Base-by-base conservation (phyloP, 2,329 filamentous ascomycete genomes). In the Coniochaeta sp. region DNA sequence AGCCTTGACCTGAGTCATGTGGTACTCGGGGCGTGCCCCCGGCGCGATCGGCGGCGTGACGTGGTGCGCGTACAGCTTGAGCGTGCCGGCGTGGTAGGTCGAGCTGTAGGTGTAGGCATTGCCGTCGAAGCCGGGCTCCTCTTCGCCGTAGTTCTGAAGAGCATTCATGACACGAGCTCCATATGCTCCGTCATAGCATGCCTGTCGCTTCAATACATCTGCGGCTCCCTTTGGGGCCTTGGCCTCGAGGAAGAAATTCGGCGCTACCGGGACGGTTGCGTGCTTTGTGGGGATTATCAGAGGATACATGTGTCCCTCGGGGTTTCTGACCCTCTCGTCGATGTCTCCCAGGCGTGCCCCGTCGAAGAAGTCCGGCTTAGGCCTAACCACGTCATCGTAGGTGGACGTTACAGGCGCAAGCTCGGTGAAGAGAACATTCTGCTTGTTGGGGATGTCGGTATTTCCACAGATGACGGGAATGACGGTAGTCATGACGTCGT, bases 21-120 rank as follows among this genome's bases (percentile, higher is more conserved):
- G 62, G 59, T 74, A 75, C 59, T 66, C 65, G 6, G 65, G 67
- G 48, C 48, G 65, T 57, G 54, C 63, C 55, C 56, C 63, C 48
- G 61, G 53, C 20, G 18, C 58, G 9, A 51, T 57, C 47, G 69
- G 66, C 45, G 60, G 60, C n/a, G 62, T 67, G 49, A 60, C 20
- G 55, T 74, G 63, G 56, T 67, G 65, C 48, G 70, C 62, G 52
- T 67, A 73, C 48, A 74, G 53, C 54, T 63, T 56, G 14, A 76
- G 68, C 10, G 1, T 14, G 51, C 51, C 40, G 40, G 40, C 20
- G 38, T 69, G 58, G 53, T 74, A 74, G 2, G 55, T 71, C 6
- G 66, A 65, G 33, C 64, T 67, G 30, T 71, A 65, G 0, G 68
- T 65, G 56, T 71, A 67, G 10, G 71, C 64, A 22, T 68, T 65